These are phyloP conservation scores for Phylloporus sp. DNA, from an alignment of 768 basidiomycete genomes.

Conservation along the genomic window DNA sequence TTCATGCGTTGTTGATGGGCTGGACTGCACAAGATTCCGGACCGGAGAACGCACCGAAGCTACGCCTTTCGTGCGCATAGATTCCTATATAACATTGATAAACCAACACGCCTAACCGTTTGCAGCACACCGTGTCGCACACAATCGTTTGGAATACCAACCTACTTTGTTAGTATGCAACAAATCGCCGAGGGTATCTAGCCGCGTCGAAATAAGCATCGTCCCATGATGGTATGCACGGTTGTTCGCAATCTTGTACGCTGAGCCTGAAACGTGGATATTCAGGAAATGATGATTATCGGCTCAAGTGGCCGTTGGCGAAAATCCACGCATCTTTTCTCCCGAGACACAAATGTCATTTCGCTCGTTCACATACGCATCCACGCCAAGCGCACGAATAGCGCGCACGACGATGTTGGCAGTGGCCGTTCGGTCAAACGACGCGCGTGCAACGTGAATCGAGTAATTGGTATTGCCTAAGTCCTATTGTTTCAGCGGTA, in stretches of 20 bases:
- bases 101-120: neutral
- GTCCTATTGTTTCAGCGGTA: conserved; percentile 54
- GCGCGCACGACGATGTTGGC: conserved; percentile 76
- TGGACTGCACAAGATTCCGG: conserved; percentile 66
- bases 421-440: conserved; percentile 78
- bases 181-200: conserved; percentile 68
- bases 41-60: conserved; percentile 92
- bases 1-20: conserved; percentile 55
- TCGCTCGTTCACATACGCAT: conserved; percentile 79
- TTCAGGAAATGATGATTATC: conserved; percentile 6
- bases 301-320: no score
- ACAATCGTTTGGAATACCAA: neutral
- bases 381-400: conserved; percentile 68
- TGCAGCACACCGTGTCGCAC: neutral
- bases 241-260: conserved; percentile 89
- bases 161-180: conserved; percentile 64
- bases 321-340: conserved; percentile 75
- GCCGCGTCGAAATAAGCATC: conserved; percentile 87
- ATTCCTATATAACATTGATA: conserved; percentile 44
- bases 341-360: conserved; percentile 85
- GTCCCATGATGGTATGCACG: conserved; percentile 98
- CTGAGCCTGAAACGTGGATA: conserved; percentile 89
- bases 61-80: conserved; percentile 82
- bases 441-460: conserved; percentile 76
- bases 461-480: conserved; percentile 97